Percentiles rank a stretch among this genome's conserved stretches.
Conservation (phyloP, 2,329 filamentous ascomycete genomes). For the Penicillium sp. region DNA sequence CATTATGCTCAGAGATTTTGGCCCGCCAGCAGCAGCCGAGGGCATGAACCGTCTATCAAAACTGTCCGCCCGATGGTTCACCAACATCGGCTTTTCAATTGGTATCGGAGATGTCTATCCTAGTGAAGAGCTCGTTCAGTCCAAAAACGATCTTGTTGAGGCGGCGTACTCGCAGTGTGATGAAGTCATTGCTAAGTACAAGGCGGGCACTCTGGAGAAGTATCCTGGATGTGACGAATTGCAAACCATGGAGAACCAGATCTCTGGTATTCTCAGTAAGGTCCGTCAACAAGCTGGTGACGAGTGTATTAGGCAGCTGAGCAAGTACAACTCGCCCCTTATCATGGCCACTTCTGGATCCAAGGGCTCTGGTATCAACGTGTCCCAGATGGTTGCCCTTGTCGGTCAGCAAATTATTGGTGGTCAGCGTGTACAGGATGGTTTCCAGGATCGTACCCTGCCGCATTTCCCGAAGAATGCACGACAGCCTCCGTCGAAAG, state of each 20-base stretch:
- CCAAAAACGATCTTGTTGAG: slow-evolving; percentile 74
- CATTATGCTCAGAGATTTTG: slow-evolving; percentile 91
- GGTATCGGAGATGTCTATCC: slow-evolving; percentile 94
- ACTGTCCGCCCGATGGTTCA: slow-evolving; percentile 81
- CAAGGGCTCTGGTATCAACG: slow-evolving; percentile 96
- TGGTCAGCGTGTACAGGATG: slow-evolving; percentile 86
- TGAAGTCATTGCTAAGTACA: slow-evolving; percentile 76
- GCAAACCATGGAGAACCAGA: slow-evolving; percentile 82
- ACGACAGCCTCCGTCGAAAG: slow-evolving; percentile 88
- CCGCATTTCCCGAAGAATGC: slow-evolving; percentile 95
- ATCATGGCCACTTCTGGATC: slow-evolving; percentile 98
- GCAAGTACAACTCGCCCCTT: slow-evolving; percentile 85
- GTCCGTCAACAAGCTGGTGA: slow-evolving; percentile 89
- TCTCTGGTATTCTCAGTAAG: slow-evolving; percentile 87
- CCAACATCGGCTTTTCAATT: slow-evolving; percentile 92
- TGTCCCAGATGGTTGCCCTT: slow-evolving; percentile 96
- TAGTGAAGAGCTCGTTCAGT: slow-evolving; percentile 63
- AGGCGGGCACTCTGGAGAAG: slow-evolving; percentile 76
- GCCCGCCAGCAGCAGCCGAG: slow-evolving; percentile 79
- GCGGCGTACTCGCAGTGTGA: slow-evolving; percentile 79
- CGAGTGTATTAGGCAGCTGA: slow-evolving; percentile 85
- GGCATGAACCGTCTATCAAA: slow-evolving; percentile 94
- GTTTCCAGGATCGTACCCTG: slow-evolving; percentile 91
- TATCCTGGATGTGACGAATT: slow-evolving; percentile 87
- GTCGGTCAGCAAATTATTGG: slow-evolving; percentile 98